Conservation (phyloP, 2,329 filamentous ascomycete species). For the Orbilia javanica region DNA sequence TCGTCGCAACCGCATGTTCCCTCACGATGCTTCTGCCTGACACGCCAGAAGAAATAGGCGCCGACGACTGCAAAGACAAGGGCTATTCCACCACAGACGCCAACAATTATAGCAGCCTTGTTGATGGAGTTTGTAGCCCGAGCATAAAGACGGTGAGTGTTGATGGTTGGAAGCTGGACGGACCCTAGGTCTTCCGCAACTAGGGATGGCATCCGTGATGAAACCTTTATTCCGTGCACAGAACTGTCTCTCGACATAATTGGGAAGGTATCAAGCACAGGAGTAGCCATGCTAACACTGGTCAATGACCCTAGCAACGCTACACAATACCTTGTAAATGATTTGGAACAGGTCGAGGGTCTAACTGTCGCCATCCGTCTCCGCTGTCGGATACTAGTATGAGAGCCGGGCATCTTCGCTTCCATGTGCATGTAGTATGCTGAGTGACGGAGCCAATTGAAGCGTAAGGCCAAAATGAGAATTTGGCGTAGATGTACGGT, state of each 20-base stretch:
- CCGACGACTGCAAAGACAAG: slow-evolving; percentile 38
- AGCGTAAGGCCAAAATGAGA: background rate
- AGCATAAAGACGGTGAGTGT: slow-evolving; percentile 23
- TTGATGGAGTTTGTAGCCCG: slow-evolving; percentile 36
- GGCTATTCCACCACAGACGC: slow-evolving; percentile 45
- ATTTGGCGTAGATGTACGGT: slow-evolving; percentile 20
- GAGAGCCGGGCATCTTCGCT: slow-evolving; percentile 9
- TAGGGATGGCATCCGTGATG: background rate
- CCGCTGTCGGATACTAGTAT: slow-evolving; percentile 9
- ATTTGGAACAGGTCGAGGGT: slow-evolving; percentile 44
- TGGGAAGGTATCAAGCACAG: slow-evolving; percentile 6
- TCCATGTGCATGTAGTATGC: slow-evolving; percentile 28
- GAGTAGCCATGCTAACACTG: slow-evolving; percentile 36
- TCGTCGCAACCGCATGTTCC: slow-evolving; percentile 49
- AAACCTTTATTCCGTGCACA: slow-evolving; percentile 20
- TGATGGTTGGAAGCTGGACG: background rate
- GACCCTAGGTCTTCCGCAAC: slow-evolving; percentile 20
- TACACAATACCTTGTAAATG: slow-evolving; percentile 54
- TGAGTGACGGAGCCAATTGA: slow-evolving; percentile 26
- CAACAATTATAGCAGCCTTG: slow-evolving; percentile 51
- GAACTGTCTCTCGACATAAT: slow-evolving; percentile 1
- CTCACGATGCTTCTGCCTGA: slow-evolving; percentile 23
- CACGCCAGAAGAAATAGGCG: slow-evolving; percentile 38
- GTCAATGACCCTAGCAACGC: slow-evolving; percentile 52
- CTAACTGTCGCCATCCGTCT: slow-evolving; percentile 32